phyloP scores from a whole-genome alignment of 2,329 filamentous ascomycete genomes.

The Arachnopeziza araneosa region DNA sequence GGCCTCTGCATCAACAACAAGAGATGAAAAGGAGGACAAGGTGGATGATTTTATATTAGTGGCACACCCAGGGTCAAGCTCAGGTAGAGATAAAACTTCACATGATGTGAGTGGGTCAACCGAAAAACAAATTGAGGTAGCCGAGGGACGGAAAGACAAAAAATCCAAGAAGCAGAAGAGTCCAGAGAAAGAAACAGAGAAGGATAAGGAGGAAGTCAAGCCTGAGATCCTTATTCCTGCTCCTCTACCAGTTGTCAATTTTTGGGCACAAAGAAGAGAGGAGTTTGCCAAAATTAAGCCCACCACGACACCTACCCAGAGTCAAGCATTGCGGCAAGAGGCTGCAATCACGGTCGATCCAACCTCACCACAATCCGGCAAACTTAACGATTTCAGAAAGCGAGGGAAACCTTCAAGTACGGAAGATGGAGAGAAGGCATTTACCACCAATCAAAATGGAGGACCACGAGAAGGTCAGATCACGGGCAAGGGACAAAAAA shows the following conservation, averaged over 20 bases:
- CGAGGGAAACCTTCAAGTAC: conserved; percentile 33
- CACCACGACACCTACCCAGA: conserved; percentile 10
- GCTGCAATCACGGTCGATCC: conserved; percentile 20
- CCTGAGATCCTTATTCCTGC: conserved; percentile 67
- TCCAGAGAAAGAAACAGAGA: conserved; percentile 40
- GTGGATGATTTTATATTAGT: conserved; percentile 55
- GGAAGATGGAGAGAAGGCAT: conserved; percentile 36
- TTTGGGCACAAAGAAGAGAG: conserved; percentile 78
- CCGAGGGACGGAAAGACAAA: conserved; percentile 25
- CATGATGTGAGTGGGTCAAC: conserved; percentile 57
- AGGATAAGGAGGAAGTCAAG: conserved; percentile 53
- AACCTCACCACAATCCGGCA: conserved; percentile 14
- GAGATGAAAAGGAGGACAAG: conserved; percentile 32
- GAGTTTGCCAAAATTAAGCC: conserved; percentile 47
- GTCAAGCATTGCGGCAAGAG: conserved; percentile 8
- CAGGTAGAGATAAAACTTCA: conserved; percentile 61
- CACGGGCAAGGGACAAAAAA: conserved; percentile 34
- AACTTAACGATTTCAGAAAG: conserved; percentile 34
- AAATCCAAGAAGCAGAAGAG: conserved; percentile 30
- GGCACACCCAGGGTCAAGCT: conserved; percentile 58
- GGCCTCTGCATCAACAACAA: conserved; percentile 45
- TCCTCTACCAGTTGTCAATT: conserved; percentile 75
- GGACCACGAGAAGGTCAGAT: conserved; percentile 16
- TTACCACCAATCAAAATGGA: conserved; percentile 22
- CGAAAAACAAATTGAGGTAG: conserved; percentile 50